Percentiles rank a stretch among this genome's conserved stretches.
Evolutionary conservation across 768 basidiomycete species (phyloP).

Genomic region (Pleurotus giganteus): DNA sequence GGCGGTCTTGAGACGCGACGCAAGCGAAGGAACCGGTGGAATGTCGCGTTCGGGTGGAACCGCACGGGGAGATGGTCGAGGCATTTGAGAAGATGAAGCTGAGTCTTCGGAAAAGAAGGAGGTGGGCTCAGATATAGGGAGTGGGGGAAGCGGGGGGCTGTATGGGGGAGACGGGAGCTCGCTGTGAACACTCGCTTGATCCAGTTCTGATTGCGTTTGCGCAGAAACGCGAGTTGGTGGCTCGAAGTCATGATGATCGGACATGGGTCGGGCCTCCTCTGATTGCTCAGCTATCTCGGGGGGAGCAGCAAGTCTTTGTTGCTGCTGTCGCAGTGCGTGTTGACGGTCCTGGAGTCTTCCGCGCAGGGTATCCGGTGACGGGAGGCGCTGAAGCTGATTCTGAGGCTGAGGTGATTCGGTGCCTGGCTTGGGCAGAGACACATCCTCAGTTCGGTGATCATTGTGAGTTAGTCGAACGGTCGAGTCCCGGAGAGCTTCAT

Average conservation of each 20-base stretch:
- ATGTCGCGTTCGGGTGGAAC: slow-evolving; percentile 16
- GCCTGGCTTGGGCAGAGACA: background rate
- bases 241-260: background rate
- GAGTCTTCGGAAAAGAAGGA: slow-evolving; percentile 13
- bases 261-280: background rate
- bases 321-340: background rate
- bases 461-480: slow-evolving; percentile 39
- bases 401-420: background rate
- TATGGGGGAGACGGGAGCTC: slow-evolving; percentile 29
- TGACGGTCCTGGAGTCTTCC: slow-evolving; percentile 9
- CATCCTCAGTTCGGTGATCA: slow-evolving; percentile 15
- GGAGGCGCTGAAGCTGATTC: slow-evolving; percentile 11
- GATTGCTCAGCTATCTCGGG: slow-evolving; percentile 4
- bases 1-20: background rate
- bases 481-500: slow-evolving; percentile 65
- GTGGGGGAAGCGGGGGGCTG: slow-evolving; percentile 58
- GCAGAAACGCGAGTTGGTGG: slow-evolving; percentile 1
- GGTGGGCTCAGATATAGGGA: slow-evolving; percentile 30
- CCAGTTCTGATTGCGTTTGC: background rate
- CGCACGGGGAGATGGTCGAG: slow-evolving; percentile 29
- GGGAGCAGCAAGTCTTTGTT: background rate
- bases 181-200: background rate
- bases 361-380: slow-evolving; percentile 10
- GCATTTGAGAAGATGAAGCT: slow-evolving; percentile 26
- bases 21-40: slow-evolving; percentile 13